Conservation (phyloP, 139 green algal species). For the Eudorina sp. region DNA sequence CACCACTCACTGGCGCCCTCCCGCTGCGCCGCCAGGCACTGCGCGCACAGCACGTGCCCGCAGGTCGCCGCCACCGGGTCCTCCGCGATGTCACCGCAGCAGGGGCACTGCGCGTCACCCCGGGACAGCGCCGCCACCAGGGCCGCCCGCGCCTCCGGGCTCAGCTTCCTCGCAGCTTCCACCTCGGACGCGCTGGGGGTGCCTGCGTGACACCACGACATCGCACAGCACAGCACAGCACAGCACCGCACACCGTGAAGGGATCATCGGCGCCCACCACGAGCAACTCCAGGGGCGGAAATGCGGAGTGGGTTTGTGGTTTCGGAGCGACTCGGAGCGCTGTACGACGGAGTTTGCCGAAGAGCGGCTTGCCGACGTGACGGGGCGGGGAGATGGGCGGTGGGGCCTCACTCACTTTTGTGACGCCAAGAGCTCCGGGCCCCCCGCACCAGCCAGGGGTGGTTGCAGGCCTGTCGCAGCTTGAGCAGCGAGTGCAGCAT, state of each 20-base stretch:
- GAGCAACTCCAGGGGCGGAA: too few relatives aligned
- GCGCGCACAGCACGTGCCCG: slow-evolving; percentile 86
- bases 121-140: slow-evolving; percentile 60
- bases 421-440: background rate
- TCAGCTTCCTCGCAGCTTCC: slow-evolving; percentile 68
- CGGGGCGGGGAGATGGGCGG: too few relatives aligned
- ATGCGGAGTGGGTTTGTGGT: too few relatives aligned
- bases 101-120: slow-evolving; percentile 60
- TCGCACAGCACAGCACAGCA: too few relatives aligned
- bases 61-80: slow-evolving; percentile 77
- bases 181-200: slow-evolving; percentile 59
- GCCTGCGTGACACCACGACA: background rate
- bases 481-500: slow-evolving; percentile 89
- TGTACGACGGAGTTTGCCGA: too few relatives aligned
- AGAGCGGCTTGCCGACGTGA: too few relatives aligned
- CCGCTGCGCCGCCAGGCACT: slow-evolving; percentile 70
- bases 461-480: slow-evolving; percentile 94
- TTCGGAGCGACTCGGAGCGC: too few relatives aligned
- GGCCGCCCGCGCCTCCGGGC: slow-evolving; percentile 43
- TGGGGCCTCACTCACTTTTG: too few relatives aligned
- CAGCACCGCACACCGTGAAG: too few relatives aligned
- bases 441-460: slow-evolving; percentile 81
- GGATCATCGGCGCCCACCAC: too few relatives aligned
- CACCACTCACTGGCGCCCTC: slow-evolving; percentile 46
- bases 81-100: slow-evolving; percentile 87